Conservation (phyloP, 1,284 basidiomycete genomes). For the Quambalaria eucalypti region DNA sequence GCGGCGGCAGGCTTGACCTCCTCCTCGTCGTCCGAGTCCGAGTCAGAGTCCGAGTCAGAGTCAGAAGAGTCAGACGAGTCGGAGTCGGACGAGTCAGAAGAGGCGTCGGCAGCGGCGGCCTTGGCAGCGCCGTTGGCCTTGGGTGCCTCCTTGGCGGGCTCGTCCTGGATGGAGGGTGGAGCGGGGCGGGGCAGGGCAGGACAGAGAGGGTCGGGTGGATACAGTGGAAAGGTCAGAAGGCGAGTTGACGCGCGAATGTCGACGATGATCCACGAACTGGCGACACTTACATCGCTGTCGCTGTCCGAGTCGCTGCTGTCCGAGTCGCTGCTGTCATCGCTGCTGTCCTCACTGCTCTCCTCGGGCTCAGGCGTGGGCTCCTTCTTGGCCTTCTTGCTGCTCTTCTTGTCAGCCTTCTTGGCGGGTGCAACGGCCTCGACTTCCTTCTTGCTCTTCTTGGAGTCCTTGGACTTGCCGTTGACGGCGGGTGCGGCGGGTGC, state of each 20-base stretch:
- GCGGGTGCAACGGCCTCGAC: slow-evolving; percentile 16
- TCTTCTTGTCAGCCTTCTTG: slow-evolving; percentile 16
- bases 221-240: no score
- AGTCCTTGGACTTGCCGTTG: slow-evolving; percentile 11
- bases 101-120: slow-evolving; percentile 11
- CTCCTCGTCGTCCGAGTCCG: slow-evolving; percentile 17
- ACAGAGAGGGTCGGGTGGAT: no score
- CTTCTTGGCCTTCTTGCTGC: slow-evolving; percentile 28
- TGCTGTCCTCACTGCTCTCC: not conserved
- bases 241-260: no score
- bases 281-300: not conserved
- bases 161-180: slow-evolving; percentile 3
- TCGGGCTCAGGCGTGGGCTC: slow-evolving; percentile 20
- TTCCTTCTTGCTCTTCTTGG: slow-evolving; percentile 18
- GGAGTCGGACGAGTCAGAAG: slow-evolving; percentile 17
- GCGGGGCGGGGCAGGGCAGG: not conserved
- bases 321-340: slow-evolving; percentile 4
- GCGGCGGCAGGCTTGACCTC: slow-evolving; percentile 18
- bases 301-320: slow-evolving; percentile 10
- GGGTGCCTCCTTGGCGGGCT: slow-evolving; percentile 6
- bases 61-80: slow-evolving; percentile 12
- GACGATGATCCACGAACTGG: not conserved
- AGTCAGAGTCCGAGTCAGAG: slow-evolving; percentile 10
- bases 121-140: not conserved
- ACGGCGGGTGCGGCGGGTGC: not conserved